Evolutionary conservation across 1,284 basidiomycete species (phyloP), one percentile per base, ranked within the genome.

Genomic region (Xanthoconium separans): DNA sequence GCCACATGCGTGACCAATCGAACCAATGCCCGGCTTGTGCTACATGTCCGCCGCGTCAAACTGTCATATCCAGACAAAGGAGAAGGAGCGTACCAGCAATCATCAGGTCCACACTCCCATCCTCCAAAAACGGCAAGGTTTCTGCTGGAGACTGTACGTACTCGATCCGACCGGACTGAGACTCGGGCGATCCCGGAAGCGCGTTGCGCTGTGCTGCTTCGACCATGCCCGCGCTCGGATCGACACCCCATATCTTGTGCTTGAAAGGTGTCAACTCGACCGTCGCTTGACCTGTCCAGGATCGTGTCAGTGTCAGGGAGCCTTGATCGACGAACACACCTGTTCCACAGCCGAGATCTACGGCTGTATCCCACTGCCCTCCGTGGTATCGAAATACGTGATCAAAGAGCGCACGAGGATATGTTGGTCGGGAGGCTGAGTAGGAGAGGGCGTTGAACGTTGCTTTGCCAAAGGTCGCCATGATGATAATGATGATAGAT

Each of bases 21-120:
- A 95, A 95, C 92, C 93, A 95, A 68, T 95, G 93, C 0, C 85
- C 85, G 0, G 93, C 84, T 70, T 94, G 93, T 2, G 88, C 91
- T 89, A 27, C 16, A n/a, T 10, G 9, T 36, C 34, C 3, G 4
- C 16, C 10, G 9, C 36, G 4, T 15, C 36, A 18, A 37, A 7
- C 27, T n/a, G 18, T 18, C 36, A 37, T 9, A 2, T 16, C 15
- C 36, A 13, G 15, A 16, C 13, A 11, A 27, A 42, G 39, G 6
- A 20, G 18, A 24, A 13, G 6, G 9, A 2, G 42, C 45, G 5
- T 64, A 89, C 91, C 90, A 18, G 90, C 78, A 6, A 89, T 80
- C 36, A 92, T 74, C 53, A 95, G 68, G 68, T 95, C 93, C 4
- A 91, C 84, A 44, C 78, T 84, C 1, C 70, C 74, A 40, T 83